phyloP scores from a whole-genome alignment of 441 rosid genomes.

The Populus hybrid region DNA sequence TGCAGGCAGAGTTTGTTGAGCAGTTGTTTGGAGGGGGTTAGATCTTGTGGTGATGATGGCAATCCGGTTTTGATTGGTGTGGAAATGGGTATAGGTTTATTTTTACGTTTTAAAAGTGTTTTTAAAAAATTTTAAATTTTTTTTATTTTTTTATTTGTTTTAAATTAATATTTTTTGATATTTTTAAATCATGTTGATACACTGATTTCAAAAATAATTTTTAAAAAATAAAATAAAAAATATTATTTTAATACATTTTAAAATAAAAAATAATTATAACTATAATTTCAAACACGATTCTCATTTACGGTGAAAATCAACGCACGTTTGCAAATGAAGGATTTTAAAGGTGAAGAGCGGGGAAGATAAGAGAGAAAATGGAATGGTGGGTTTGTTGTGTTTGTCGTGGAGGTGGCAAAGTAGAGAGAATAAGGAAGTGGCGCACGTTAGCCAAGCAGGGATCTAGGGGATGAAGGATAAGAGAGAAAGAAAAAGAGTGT shows the following conservation, averaged over 20 bases:
- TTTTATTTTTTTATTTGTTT: too few relatives aligned
- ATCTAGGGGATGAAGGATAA: not conserved
- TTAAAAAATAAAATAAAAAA: too few relatives aligned
- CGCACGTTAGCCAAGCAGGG: slow-evolving; percentile 20
- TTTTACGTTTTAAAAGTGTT: rapidly evolving
- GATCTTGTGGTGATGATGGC: slow-evolving; percentile 28
- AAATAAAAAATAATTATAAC: too few relatives aligned
- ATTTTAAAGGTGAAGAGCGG: not conserved
- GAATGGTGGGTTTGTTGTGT: not conserved
- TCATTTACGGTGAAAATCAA: too few relatives aligned
- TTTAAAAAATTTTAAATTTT: too few relatives aligned
- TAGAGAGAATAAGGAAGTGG: slow-evolving; percentile 4
- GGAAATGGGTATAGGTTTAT: slow-evolving; percentile 1
- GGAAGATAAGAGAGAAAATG: not conserved
- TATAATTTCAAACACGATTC: too few relatives aligned
- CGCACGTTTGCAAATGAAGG: not conserved
- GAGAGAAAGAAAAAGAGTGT: not conserved
- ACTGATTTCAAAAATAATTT: too few relatives aligned
- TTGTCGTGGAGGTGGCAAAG: not conserved
- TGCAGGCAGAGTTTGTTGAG: slow-evolving; percentile 25
- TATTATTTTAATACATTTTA: too few relatives aligned
- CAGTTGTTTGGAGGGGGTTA: slow-evolving; percentile 16
- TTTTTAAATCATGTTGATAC: too few relatives aligned
- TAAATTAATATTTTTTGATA: too few relatives aligned
- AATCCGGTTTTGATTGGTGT: slow-evolving; percentile 17